Evolutionary conservation across 2,329 filamentous ascomycete genomes (phyloP), one percentile per base, ranked within the genome.

Genomic region (Samsoniella hepiali): DNA sequence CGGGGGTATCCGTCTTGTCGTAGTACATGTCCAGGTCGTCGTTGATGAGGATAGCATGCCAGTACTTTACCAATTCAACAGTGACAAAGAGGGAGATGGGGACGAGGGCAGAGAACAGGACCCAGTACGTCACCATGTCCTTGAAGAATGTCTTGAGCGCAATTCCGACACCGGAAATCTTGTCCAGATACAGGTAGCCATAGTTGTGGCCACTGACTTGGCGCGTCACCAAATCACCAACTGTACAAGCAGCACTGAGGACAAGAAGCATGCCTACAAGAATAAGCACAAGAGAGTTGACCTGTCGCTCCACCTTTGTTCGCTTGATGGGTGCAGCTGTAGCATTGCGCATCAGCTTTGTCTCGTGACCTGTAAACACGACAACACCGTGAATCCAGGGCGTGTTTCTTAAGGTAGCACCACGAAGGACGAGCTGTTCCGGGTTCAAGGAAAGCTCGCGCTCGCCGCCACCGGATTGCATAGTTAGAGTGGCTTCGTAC

Each of bases 1-100:
- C 93, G 13, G 95, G 93, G 0, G 94, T 99, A 71, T 99, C 93
- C 1, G 89, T 97, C 73, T 92, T 91, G 71, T 97, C 91, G 74
- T 99, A 92, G 78, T 99, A 99, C 70, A 99, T 99, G 73, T 99
- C 95, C 63, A 99, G 83, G 74, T 99, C 96, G 63, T 93, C 94
- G 73, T 97, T 96, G 76, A 99, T 99, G 67, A 99, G 85, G 70
- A 95, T 95, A n/a, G 92, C 95, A 69, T 97, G 93, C 82, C 90
- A 97, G 74, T 98, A 97, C 77, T 99, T 99, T 79, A 99, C 94
- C 68, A 99, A 84, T 77, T 99, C 95, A 59, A 99, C 88, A 0
- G 95, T 99, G 67, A 99, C 95, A 75, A 99, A 99, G 3, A 99
- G 88, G 36, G 94, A 98, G 71, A 99, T 97, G 40, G 95, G 95